A percentile compares a stretch with the other conserved stretches of the same genome.
These are phyloP conservation scores for Tulasnella sp. DNA, from an alignment of 768 basidiomycete genomes.

Conservation along the genomic window DNA sequence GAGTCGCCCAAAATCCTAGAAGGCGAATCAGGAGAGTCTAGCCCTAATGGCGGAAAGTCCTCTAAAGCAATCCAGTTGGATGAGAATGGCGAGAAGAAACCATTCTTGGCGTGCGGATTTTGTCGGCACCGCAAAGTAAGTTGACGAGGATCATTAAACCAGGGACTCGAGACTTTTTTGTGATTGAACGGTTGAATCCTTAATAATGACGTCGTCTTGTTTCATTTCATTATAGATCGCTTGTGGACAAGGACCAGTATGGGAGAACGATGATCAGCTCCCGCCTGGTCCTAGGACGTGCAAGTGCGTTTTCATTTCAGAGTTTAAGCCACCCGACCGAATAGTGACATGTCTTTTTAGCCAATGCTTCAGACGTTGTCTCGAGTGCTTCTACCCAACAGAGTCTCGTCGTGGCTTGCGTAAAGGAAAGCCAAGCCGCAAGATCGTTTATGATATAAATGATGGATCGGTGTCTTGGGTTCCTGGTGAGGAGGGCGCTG, in stretches of 20 bases:
- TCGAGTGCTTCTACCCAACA: slow-evolving; percentile 8
- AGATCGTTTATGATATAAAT: slow-evolving; percentile 12
- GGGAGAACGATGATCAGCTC: neutral
- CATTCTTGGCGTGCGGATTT: slow-evolving; percentile 12
- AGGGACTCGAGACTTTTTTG: neutral
- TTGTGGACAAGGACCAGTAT: slow-evolving; percentile 5
- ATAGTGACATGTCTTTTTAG: neutral
- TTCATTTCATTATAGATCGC: slow-evolving; percentile 1
- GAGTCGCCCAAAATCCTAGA: too few relatives aligned
- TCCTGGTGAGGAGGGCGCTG: too few relatives aligned
- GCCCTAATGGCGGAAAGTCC: too few relatives aligned
- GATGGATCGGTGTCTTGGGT: too few relatives aligned
- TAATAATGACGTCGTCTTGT: neutral
- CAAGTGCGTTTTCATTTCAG: neutral
- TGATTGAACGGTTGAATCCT: neutral
- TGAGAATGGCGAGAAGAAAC: slow-evolving; percentile 7
- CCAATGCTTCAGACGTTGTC: slow-evolving; percentile 9
- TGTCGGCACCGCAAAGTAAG: slow-evolving; percentile 8
- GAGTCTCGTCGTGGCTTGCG: slow-evolving; percentile 9
- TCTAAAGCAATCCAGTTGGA: too few relatives aligned
- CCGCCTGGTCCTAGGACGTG: slow-evolving; percentile 11
- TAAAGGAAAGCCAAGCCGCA: slow-evolving; percentile 10
- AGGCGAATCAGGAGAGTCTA: too few relatives aligned
- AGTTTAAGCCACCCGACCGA: neutral
- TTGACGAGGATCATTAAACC: too few relatives aligned